These are phyloP conservation scores for Alternaria sp. DNA, from an alignment of 2,329 filamentous ascomycete species.

Conservation along the genomic window DNA sequence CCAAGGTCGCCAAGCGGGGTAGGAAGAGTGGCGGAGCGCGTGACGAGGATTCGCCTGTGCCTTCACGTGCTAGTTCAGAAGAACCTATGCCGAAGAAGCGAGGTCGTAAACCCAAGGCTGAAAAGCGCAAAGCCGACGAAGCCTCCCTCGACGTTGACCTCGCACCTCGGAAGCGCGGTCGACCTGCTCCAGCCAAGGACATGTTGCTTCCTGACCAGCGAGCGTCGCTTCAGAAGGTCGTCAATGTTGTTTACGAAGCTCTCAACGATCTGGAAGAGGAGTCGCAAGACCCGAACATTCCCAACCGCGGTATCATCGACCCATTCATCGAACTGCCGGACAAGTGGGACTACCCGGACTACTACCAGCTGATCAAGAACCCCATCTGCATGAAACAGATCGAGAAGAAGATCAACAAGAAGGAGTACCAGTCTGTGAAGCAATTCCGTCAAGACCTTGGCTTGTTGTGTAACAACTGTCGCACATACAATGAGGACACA, in stretches of 20 bases:
- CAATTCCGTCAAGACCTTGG: conserved; percentile 84
- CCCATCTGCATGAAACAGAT: conserved; percentile 98
- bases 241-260: conserved; percentile 77
- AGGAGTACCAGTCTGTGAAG: conserved; percentile 82
- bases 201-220: conserved; percentile 73
- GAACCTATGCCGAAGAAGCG: conserved; percentile 79
- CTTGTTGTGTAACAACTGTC: conserved; percentile 86
- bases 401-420: conserved; percentile 91
- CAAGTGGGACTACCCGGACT: conserved; percentile 89
- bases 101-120: conserved; percentile 76
- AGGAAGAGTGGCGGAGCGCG: conserved; percentile 68
- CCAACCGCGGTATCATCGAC: conserved; percentile 83
- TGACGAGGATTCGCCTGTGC: conserved; percentile 71
- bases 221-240: conserved; percentile 76
- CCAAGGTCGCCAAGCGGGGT: conserved; percentile 79
- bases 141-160: conserved; percentile 71
- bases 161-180: conserved; percentile 68
- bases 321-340: conserved; percentile 92
- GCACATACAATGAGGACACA: conserved; percentile 95
- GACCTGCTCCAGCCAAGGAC: conserved; percentile 68
- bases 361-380: conserved; percentile 89
- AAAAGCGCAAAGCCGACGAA: conserved; percentile 87
- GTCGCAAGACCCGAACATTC: conserved; percentile 62
- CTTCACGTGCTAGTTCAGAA: conserved; percentile 84
- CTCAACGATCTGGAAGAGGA: conserved; percentile 86